A percentile compares a stretch with the other conserved stretches of the same genome.
These are phyloP conservation scores for Piloderma croceum DNA, from an alignment of 768 basidiomycete species.

Conservation along the genomic window DNA sequence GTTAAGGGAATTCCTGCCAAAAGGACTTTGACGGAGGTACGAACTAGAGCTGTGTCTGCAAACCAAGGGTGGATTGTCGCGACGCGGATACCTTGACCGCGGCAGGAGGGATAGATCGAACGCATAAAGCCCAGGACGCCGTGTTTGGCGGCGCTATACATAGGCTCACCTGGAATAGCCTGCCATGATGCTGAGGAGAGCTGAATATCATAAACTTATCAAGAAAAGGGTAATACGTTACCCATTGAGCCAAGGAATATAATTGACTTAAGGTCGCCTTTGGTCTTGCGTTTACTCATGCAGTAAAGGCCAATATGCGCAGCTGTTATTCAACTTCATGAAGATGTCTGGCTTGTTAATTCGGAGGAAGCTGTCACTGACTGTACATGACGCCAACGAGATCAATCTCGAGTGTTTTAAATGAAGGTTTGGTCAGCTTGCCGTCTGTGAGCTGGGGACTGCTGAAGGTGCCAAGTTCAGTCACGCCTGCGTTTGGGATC, in stretches of 20 bases:
- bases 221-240: constrained; percentile 3
- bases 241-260: constrained; percentile 33
- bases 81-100: constrained; percentile 16
- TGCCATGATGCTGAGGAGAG: constrained; percentile 23
- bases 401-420: constrained; percentile 26
- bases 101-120: constrained; percentile 16
- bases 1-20: constrained; percentile 26
- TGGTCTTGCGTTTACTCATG: neutral
- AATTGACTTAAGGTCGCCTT: no score
- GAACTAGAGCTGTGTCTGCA: constrained; percentile 25
- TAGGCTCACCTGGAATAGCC: constrained; percentile 19
- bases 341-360: no score
- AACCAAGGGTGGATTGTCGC: constrained; percentile 28
- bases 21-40: constrained; percentile 6
- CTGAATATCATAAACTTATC: neutral
- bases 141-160: constrained; percentile 30
- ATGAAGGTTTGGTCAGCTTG: neutral
- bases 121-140: constrained; percentile 28
- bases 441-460: constrained; percentile 1
- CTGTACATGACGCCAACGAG: constrained; percentile 26
- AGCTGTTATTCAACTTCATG: no score
- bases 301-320: no score
- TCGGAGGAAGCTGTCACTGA: constrained; percentile 4
- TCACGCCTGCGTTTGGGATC: constrained; percentile 48
- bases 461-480: constrained; percentile 25